Evolutionary conservation across 2,329 filamentous ascomycete species (phyloP), one percentile per base, ranked within the genome.

Genomic region (Basipetospora chlamydospora): DNA sequence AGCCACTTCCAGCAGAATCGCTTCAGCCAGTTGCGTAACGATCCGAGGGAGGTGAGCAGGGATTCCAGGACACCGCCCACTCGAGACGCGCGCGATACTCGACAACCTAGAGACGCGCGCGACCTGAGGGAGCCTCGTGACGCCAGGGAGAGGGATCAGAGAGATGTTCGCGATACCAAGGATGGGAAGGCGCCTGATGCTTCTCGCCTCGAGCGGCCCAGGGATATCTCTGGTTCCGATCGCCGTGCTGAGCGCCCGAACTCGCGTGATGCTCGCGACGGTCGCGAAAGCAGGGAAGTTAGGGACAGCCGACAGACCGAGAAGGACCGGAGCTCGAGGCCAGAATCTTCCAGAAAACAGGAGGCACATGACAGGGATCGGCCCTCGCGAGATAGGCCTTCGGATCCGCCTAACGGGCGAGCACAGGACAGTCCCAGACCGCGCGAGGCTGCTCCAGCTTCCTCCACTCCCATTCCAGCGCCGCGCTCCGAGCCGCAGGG

Each of bases 1-100:
- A 59, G 60, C 3, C 62, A 64, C 42, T 62, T 60, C 37, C 55
- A 55, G 8, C 56, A 63, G 17, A 65, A 67, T 35, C 59, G 66
- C 23, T 66, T 60, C 40, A 51, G 49, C 9, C 61, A 60, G 39
- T 50, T 56, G 13, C 59, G 61, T 12, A 50, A 42, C 34, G 35
- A 28, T n/a, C n/a, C n/a, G 6, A 26, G 30, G 25, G 58, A 33
- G 57, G 55, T 8, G 23, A n/a, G 7, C 12, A 11, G 35, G 21
- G 35, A 37, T 3, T n/a, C 35, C 8, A 23, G 13, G 28, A 17
- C 28, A 17, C 30, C 35, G n/a, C 54, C 36, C 4, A 15, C 39
- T 15, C 46, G 39, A 43, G 54, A 53, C 12, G 31, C 34, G n/a
- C 55, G 58, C 26, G 61, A 66, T 11, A 51, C 53, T 16, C 53